Evolutionary conservation across 2,329 filamentous ascomycete genomes (phyloP), one percentile per base, ranked within the genome.

Genomic region (Fusarium aywerte): DNA sequence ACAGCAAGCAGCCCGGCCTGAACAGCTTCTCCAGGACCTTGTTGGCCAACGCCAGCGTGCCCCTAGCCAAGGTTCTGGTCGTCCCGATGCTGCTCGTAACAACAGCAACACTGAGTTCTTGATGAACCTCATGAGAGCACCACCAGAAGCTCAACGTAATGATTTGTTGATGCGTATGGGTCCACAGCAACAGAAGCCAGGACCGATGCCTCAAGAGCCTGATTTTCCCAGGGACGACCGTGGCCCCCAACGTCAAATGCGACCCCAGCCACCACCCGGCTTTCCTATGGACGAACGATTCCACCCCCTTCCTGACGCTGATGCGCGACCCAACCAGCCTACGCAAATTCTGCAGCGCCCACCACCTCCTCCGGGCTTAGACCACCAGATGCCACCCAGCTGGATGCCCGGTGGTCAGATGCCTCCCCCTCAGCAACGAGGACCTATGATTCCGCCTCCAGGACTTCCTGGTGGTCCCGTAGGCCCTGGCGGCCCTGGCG

Each of bases 31-130:
- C 8, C 86, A 89, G 67, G 87, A 89, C 20, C 79, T 90, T 27
- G 83, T 88, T 23, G 82, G 82, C 11, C 85, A 88, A 71, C 87
- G 87, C 47, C 86, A 87, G 68, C 83, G 83, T 36, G 79, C 82
- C 15, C 81, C 84, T 18, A 86, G 80, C 71, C 86, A 87, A 62
- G 78, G 80, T 35, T 82, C 80, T 16, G 76, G 75, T 8, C 80
- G 84, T 32, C 76, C 79, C 33, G 84, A 86, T 68, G 67, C 63
- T 53, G 75, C 75, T 69, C 81, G 80, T 45, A 84, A 81, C 74
- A 89, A 85, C 75, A 87, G 84, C 70, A 92, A 95, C 71, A 87
- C 90, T n/a, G 91, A 96, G 67, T 94, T 96, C 75, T 81, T 97
- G 47, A 92, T 97, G 78, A 91, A 89, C 63, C 84, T 97, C 29